Percentiles rank a stretch among this genome's conserved stretches.
Evolutionary conservation across 2,329 filamentous ascomycete genomes (phyloP).

Genomic region (Colletotrichum brevisporum): DNA sequence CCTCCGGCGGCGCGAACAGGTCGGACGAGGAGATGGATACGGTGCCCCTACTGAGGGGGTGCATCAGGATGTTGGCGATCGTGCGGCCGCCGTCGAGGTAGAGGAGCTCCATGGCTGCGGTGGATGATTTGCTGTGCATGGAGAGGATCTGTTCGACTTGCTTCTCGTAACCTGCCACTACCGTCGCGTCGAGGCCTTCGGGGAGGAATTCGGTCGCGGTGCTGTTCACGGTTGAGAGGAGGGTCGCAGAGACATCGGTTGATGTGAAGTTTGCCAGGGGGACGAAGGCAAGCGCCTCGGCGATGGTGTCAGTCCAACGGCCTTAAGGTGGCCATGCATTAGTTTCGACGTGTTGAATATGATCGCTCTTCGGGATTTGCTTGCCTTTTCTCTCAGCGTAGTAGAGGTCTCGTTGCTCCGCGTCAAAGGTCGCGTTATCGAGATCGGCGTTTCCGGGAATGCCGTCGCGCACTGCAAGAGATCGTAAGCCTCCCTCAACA

Average conservation of each 20-base stretch:
- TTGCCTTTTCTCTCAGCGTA: slow-evolving; percentile 43
- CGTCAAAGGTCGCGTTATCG: slow-evolving; percentile 51
- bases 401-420: slow-evolving; percentile 50
- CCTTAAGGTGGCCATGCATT: slow-evolving; percentile 35
- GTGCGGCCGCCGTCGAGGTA: slow-evolving; percentile 49
- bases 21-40: slow-evolving; percentile 53
- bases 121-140: slow-evolving; percentile 46
- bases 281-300: slow-evolving; percentile 29
- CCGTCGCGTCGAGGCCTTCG: slow-evolving; percentile 48
- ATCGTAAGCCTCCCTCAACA: background rate
- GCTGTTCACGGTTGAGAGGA: slow-evolving; percentile 46
- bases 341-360: no score
- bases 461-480: background rate
- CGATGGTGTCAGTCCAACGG: slow-evolving; percentile 49
- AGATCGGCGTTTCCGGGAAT: slow-evolving; percentile 42
- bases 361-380: no score
- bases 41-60: slow-evolving; percentile 56
- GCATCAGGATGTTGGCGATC: slow-evolving; percentile 50
- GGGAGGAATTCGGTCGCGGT: slow-evolving; percentile 52
- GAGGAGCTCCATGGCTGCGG: slow-evolving; percentile 47
- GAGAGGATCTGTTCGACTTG: slow-evolving; percentile 50
- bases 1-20: slow-evolving; percentile 44
- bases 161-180: slow-evolving; percentile 53
- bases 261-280: slow-evolving; percentile 47
- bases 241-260: slow-evolving; percentile 18